These are phyloP conservation scores for Rhynchospora pubera DNA, from an alignment of 176 grass and related monocot species.

Conservation along the genomic window DNA sequence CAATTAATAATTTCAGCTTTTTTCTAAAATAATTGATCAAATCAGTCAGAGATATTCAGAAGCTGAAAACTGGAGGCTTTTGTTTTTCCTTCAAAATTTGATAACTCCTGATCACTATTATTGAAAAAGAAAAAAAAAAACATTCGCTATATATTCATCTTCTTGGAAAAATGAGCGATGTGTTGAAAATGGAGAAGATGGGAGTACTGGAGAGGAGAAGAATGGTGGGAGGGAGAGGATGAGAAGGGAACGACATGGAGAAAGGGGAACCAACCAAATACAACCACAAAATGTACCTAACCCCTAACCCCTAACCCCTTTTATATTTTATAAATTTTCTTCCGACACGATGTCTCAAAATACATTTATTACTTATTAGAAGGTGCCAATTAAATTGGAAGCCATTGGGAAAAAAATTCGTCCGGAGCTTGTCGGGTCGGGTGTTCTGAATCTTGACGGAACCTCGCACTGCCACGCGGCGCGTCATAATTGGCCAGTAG, in stretches of 20 bases:
- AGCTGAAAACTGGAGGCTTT: too few relatives aligned
- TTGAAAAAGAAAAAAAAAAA: too few relatives aligned
- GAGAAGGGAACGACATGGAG: conserved; percentile 15
- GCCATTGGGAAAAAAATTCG: background rate
- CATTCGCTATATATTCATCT: too few relatives aligned
- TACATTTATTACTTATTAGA: background rate
- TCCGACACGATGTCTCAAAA: background rate
- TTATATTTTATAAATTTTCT: background rate
- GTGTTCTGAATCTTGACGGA: conserved; percentile 16
- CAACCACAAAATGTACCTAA: background rate
- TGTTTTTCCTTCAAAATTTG: too few relatives aligned
- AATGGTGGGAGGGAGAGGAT: background rate
- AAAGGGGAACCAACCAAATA: background rate
- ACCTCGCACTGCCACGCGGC: background rate
- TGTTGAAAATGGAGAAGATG: conserved; percentile 4
- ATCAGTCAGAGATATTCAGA: too few relatives aligned
- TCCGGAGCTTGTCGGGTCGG: background rate
- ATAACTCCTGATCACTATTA: too few relatives aligned
- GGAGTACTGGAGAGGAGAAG: background rate
- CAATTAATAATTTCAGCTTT: too few relatives aligned
- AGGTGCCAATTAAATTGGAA: background rate
- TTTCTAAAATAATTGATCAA: too few relatives aligned
- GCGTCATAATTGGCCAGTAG: background rate
- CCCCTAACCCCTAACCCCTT: background rate
- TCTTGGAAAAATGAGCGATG: background rate